Percentiles rank a stretch among this genome's conserved stretches.
These are phyloP conservation scores for Crithidia brevicula DNA, from an alignment of 208 protist species.

Conservation along the genomic window DNA sequence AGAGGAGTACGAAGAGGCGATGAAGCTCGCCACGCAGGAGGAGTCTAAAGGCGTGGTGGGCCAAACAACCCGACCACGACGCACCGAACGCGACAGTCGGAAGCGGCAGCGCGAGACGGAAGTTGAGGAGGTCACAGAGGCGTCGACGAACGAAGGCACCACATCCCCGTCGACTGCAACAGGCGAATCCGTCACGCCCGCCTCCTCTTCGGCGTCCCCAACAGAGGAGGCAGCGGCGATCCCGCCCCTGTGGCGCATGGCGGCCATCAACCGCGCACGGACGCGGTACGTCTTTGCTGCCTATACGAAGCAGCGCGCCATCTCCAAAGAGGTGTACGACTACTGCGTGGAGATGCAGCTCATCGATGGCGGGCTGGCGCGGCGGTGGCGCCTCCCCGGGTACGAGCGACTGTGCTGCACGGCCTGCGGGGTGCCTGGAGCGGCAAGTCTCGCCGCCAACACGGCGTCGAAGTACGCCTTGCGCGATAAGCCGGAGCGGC, in stretches of 20 bases:
- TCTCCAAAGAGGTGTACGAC: constrained; percentile 73
- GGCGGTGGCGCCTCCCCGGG: constrained; percentile 79
- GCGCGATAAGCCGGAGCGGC: constrained; percentile 50
- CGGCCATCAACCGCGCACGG: constrained; percentile 79
- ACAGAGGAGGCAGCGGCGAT: constrained; percentile 12
- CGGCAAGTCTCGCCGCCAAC: constrained; percentile 57
- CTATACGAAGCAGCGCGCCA: constrained; percentile 47
- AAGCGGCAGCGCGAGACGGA: not conserved
- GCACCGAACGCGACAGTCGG: not conserved
- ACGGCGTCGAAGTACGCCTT: constrained; percentile 60
- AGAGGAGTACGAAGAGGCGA: constrained; percentile 72
- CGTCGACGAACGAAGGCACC: too few species aligned
- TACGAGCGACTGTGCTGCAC: constrained; percentile 89
- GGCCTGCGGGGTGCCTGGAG: constrained; percentile 75
- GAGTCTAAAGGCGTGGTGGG: constrained; percentile 64
- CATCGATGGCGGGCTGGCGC: constrained; percentile 75
- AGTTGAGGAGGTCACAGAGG: constrained; percentile 1
- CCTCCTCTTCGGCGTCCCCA: not conserved
- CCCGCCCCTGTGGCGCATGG: constrained; percentile 81
- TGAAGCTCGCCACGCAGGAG: constrained; percentile 73
- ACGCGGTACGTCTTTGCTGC: constrained; percentile 84
- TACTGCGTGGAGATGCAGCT: constrained; percentile 91
- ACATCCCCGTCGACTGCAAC: too few species aligned
- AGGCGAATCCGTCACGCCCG: not conserved
- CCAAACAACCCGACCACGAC: constrained; percentile 32